These are phyloP conservation scores for Fusarium keratoplasticum DNA, from an alignment of 2,329 filamentous ascomycete species.

Conservation along the genomic window DNA sequence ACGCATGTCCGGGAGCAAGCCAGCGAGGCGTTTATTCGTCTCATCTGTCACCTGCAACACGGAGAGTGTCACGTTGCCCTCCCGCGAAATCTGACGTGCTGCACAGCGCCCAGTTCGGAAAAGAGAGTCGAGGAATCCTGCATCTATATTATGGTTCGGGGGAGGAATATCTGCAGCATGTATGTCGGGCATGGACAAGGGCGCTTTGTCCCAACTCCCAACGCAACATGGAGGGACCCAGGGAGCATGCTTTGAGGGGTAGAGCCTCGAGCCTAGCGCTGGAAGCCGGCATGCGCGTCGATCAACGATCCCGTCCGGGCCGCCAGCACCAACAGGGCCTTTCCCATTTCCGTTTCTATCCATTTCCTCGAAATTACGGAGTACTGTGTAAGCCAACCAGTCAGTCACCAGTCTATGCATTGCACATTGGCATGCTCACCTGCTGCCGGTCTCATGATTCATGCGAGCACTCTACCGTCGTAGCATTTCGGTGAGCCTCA, in stretches of 20 bases:
- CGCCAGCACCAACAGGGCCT: constrained; percentile 32
- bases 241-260: constrained; percentile 6
- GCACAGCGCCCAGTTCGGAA: constrained; percentile 14
- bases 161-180: constrained; percentile 5
- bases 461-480: neutral
- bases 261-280: constrained; percentile 35
- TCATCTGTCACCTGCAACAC: neutral
- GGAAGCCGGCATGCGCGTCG: constrained; percentile 34
- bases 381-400: neutral
- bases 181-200: constrained; percentile 15
- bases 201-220: neutral
- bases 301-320: constrained; percentile 44
- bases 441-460: neutral
- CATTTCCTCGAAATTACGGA: neutral
- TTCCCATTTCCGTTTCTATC: constrained; percentile 18
- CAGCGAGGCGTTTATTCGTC: constrained; percentile 6
- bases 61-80: constrained; percentile 6
- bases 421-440: neutral
- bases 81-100: constrained; percentile 7
- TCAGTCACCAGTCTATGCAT: neutral
- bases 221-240: neutral
- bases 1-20: constrained; percentile 5
- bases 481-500: neutral
- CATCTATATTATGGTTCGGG: constrained; percentile 9
- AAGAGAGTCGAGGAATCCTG: constrained; percentile 2